Evolutionary conservation across 176 grass and related monocot species (phyloP), one percentile per base, ranked within the genome.

Genomic region (Areca catechu): DNA sequence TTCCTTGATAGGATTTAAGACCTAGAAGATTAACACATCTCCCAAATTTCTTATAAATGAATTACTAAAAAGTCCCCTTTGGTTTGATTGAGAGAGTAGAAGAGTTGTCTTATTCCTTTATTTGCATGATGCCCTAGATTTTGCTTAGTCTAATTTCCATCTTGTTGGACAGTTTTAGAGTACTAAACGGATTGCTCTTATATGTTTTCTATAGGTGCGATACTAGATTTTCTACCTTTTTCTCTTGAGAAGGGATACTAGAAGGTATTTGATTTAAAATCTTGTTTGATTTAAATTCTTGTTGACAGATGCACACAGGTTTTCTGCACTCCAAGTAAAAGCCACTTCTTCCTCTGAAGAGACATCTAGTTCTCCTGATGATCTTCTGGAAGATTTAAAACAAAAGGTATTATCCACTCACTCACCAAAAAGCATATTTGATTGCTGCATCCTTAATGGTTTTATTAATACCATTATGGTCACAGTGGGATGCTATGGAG

Each of bases 401-500:
- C 80, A 58, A 0, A 98, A 98, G 88, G 93, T 92, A 66, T 47
- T 12, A 16, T 5, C 48, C 18, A 9, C 7, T 49, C 77, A 37
- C 15, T 37, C 23, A 24, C 7, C 34, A 10, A 37, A 37, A 37
- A 16, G 5, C 4, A 7, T 57, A 23, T 60, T 47, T 5, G 22
- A 65, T 48, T 16, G 22, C 21, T 16, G 0, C 7, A 15, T 4
- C 14, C 5, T 34, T 29, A 20, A 19, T 4, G 20, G 2, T 14
- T 48, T 66, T 16, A 68, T 57, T 34, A 53, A 24, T 68, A 48
- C 4, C 30, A 62, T 68, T 27, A 17, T 61, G 63, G 43, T 34
- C 48, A n/a, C 61, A 98, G 93, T 98, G 93, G 93, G 87, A 98
- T 53, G 78, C 75, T 17, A 56, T 98, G 28, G 93, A 98, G 73